Conservation (phyloP, 1,284 basidiomycete species). For the Somion occarium region DNA sequence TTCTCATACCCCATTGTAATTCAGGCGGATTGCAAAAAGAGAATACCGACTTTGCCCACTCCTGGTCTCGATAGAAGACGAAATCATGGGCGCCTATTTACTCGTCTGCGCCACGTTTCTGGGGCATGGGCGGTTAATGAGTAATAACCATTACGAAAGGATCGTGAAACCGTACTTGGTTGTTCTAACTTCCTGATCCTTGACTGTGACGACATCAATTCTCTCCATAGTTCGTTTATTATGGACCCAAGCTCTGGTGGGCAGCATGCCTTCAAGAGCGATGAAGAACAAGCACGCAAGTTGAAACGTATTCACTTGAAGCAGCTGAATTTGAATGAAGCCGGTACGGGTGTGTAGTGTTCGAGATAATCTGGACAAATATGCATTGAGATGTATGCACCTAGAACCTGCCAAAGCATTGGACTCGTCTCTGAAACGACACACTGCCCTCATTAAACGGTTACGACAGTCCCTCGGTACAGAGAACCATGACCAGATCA, state of each 20-base stretch:
- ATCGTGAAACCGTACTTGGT: too few species aligned
- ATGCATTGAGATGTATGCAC: background rate
- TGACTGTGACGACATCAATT: too few species aligned
- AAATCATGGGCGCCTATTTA: too few species aligned
- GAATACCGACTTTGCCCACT: too few species aligned
- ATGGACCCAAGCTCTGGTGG: background rate
- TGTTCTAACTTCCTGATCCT: too few species aligned
- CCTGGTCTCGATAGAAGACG: too few species aligned
- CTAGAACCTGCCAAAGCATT: slow-evolving; percentile 59
- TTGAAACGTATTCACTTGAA: slow-evolving; percentile 53
- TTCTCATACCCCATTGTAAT: too few species aligned
- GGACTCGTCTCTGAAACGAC: slow-evolving; percentile 91
- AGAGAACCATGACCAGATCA: slow-evolving; percentile 79
- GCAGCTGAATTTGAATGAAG: slow-evolving; percentile 43
- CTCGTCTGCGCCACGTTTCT: too few species aligned
- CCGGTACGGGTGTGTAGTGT: slow-evolving; percentile 39
- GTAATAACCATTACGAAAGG: too few species aligned
- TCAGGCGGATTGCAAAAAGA: too few species aligned
- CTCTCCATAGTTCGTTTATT: too few species aligned
- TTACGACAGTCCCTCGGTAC: slow-evolving; percentile 76
- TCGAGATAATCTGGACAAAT: background rate
- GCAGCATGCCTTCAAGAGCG: slow-evolving; percentile 29
- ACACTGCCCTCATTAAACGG: slow-evolving; percentile 90
- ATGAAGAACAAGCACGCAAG: slow-evolving; percentile 60
- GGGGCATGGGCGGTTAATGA: too few species aligned